Percentiles rank a stretch among this genome's conserved stretches.
Evolutionary conservation across 768 basidiomycete genomes (phyloP).

Genomic region (Sarcomyxa edulis): DNA sequence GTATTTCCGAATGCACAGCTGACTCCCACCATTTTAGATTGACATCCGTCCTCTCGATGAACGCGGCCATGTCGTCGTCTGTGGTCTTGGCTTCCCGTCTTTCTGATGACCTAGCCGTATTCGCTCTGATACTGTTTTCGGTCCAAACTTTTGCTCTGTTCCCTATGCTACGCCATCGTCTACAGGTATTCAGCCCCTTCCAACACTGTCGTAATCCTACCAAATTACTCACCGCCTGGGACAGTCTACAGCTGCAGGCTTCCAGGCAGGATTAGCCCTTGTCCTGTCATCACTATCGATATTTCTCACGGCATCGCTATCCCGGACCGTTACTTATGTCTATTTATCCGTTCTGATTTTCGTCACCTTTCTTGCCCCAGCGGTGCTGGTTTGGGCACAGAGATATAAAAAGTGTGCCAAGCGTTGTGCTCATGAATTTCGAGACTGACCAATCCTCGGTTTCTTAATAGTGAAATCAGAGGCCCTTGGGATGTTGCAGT

Average conservation of each 20-base stretch:
- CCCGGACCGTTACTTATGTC: constrained; percentile 48
- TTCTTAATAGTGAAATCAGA: constrained; percentile 70
- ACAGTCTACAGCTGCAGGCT: constrained; percentile 40
- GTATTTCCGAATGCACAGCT: constrained; percentile 16
- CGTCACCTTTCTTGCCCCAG: constrained; percentile 71
- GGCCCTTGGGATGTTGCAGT: constrained; percentile 90
- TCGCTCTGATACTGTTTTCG: constrained; percentile 82
- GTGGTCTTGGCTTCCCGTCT: constrained; percentile 92
- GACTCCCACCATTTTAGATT: constrained; percentile 43
- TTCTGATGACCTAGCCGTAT: constrained; percentile 77
- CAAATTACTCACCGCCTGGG: constrained; percentile 3
- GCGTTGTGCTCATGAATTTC: constrained; percentile 9
- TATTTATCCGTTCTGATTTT: constrained; percentile 44
- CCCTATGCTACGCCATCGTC: constrained; percentile 68
- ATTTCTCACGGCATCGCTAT: constrained; percentile 46
- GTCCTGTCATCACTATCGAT: constrained; percentile 46
- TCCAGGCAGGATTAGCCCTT: constrained; percentile 52
- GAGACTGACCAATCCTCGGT: constrained; percentile 9
- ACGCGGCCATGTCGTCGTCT: constrained; percentile 88
- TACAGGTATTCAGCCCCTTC: constrained; percentile 45
- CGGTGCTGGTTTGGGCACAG: constrained; percentile 77
- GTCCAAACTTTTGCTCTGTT: constrained; percentile 82
- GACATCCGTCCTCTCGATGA: constrained; percentile 82
- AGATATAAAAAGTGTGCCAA: constrained; percentile 75
- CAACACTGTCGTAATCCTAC: constrained; percentile 7